Conservation (phyloP, 306 rosid species). For the Dalbergia cochinchinensis region DNA sequence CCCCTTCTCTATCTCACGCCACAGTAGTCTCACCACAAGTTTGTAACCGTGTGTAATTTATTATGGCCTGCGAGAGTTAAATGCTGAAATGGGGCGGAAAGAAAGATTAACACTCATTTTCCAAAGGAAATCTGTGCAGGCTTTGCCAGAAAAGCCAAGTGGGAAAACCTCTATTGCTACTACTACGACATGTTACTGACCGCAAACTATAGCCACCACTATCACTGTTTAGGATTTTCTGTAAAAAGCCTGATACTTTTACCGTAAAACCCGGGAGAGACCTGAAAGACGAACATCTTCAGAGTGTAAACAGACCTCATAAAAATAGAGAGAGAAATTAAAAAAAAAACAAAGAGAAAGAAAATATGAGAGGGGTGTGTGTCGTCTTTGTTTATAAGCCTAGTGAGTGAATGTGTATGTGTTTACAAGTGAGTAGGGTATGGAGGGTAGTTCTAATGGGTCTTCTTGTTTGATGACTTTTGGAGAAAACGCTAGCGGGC, state of each 20-base stretch:
- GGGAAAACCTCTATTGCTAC: constrained; percentile 36
- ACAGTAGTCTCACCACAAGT: background rate
- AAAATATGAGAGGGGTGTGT: background rate
- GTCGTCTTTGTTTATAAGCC: background rate
- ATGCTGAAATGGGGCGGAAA: constrained; percentile 33
- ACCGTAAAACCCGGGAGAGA: constrained; percentile 93
- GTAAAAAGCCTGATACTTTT: constrained; percentile 71
- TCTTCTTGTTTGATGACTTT: constrained; percentile 64
- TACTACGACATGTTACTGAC: constrained; percentile 41
- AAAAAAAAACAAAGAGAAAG: background rate
- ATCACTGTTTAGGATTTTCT: constrained; percentile 67
- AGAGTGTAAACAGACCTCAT: background rate
- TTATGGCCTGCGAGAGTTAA: constrained; percentile 18
- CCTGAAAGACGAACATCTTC: constrained; percentile 28
- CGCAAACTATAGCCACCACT: constrained; percentile 45
- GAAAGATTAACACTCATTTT: constrained; percentile 47
- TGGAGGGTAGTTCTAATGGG: constrained; percentile 65
- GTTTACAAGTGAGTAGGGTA: background rate
- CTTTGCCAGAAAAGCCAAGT: constrained; percentile 50
- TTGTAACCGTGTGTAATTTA: constrained; percentile 3
- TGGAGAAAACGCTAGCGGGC: constrained; percentile 73
- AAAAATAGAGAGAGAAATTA: too few relatives aligned
- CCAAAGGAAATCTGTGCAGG: constrained; percentile 54
- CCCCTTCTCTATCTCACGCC: background rate
- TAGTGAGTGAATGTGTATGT: constrained; percentile 4